These are phyloP conservation scores for Phytophthora melonis DNA, from an alignment of 352 stramenopile genomes.

Conservation along the genomic window DNA sequence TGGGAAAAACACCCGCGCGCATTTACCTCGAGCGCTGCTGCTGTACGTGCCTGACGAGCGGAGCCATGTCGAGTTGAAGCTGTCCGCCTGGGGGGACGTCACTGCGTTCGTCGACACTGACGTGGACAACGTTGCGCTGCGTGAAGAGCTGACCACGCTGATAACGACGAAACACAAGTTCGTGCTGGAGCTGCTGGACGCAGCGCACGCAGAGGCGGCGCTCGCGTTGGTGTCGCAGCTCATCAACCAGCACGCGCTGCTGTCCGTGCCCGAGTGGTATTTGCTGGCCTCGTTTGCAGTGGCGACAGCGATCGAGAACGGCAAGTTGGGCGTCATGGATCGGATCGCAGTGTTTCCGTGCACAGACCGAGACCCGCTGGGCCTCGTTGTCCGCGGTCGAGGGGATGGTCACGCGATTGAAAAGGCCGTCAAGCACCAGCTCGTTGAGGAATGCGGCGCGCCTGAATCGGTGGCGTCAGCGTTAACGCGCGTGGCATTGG, in stretches of 20 bases:
- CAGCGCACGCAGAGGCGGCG: constrained; percentile 39
- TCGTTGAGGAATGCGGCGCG: constrained; percentile 31
- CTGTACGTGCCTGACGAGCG: constrained; percentile 21
- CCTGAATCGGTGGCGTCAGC: constrained; percentile 20
- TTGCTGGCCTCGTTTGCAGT: constrained; percentile 45
- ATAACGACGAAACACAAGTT: constrained; percentile 53
- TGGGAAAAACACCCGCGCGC: constrained; percentile 25
- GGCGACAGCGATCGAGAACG: constrained; percentile 44
- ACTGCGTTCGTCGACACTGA: constrained; percentile 20
- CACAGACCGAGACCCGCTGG: constrained; percentile 4
- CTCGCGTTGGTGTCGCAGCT: constrained; percentile 54
- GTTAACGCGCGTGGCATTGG: constrained; percentile 18
- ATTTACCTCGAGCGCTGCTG: constrained; percentile 36
- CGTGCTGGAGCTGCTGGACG: constrained; percentile 47
- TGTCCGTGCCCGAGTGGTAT: constrained; percentile 63
- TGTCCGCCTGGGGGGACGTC: constrained; percentile 26
- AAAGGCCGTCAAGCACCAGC: constrained; percentile 14
- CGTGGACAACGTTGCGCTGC: constrained; percentile 11
- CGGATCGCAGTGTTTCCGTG: constrained; percentile 13
- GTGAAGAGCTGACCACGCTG: constrained; percentile 36
- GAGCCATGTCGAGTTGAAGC: constrained; percentile 17
- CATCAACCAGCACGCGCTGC: constrained; percentile 62
- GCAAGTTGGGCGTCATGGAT: constrained; percentile 38
- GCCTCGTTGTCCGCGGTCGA: neutral
- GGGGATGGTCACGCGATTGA: constrained; percentile 2